Base-by-base conservation (phyloP, 306 rosid genomes). In the Canavalia gladiata region DNA sequence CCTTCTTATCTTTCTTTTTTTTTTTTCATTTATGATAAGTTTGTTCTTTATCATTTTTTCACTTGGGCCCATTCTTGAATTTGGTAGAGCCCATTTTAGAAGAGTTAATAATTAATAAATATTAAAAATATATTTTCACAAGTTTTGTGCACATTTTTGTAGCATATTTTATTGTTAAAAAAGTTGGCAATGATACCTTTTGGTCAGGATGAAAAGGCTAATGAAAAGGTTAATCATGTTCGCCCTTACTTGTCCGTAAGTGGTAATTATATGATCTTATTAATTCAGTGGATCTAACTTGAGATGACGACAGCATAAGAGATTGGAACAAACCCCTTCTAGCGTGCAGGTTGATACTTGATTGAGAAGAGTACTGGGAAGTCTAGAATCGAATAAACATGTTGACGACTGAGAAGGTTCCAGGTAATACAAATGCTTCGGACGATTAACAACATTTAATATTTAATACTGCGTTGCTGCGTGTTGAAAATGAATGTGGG, bases 181-280 rank as follows among this genome's bases (percentile, higher is more conserved):
- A 30, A 33, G 12, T 56, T 6, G 1, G 7, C 31, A 55, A 57
- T 46, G 64, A 45, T 28, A 5, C 30, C n/a, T 6, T 74, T 66
- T 11, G n/a, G 75, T 67, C 34, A 75, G 33, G 9, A 8, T 67
- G 55, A 42, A 76, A 82, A 75, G 81, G 81, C 28, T 47, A 30
- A 67, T 35, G 9, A 29, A 79, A 85, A 72, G 89, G 86, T 83
- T 60, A 83, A 72, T 13, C n/a, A 45, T 56, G 82, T 81, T 59
- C 71, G 80, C n/a, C 55, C 31, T 77, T 67, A 43, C 84, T 84
- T 91, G 87, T 87, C 65, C 69, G 73, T 2, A 39, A 42, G 78
- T 63, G 58, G 56, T 70, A 39, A 33, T 68, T 37, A 45, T 11
- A 29, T 33, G 43, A 47, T 2, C 68, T 68, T 30, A 28, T 59